These are phyloP conservation scores for Sphagnum fallax DNA, from an alignment of 228 moss, liverwort and hornwort species.

Conservation along the genomic window DNA sequence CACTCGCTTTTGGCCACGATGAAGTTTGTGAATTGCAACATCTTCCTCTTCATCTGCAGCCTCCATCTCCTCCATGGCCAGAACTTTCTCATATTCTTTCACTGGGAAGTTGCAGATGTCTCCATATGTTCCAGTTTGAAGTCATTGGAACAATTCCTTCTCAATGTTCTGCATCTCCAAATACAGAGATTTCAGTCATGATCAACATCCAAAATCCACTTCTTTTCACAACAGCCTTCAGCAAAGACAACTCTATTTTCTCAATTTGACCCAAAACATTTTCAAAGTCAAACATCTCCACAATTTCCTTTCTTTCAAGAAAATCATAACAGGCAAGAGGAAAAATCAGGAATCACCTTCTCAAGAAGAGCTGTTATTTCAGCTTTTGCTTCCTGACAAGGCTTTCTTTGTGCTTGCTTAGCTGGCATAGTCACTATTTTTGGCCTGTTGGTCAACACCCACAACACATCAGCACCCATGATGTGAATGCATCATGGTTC, in stretches of 20 bases:
- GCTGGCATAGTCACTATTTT: constrained; percentile 93
- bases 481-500: too few species aligned
- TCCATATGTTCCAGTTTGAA: constrained; percentile 90
- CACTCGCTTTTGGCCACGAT: too few species aligned
- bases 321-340: too few species aligned
- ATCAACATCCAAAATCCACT: too few species aligned
- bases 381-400: constrained; percentile 83
- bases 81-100: constrained; percentile 88
- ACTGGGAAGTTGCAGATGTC: constrained; percentile 94
- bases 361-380: constrained; percentile 85
- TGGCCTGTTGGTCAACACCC: constrained; percentile 29
- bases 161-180: constrained; percentile 70
- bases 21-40: constrained; percentile 18
- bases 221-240: too few species aligned
- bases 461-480: too few species aligned
- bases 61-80: constrained; percentile 96
- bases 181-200: too few species aligned
- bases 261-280: too few species aligned
- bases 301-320: too few species aligned
- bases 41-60: constrained; percentile 70
- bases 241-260: too few species aligned
- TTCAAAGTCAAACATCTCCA: too few species aligned
- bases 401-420: constrained; percentile 86
- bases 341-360: constrained; percentile 34
- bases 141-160: constrained; percentile 80